Base-by-base conservation (phyloP, 495 filamentous ascomycete genomes). In the Penicillium maclennaniae region DNA sequence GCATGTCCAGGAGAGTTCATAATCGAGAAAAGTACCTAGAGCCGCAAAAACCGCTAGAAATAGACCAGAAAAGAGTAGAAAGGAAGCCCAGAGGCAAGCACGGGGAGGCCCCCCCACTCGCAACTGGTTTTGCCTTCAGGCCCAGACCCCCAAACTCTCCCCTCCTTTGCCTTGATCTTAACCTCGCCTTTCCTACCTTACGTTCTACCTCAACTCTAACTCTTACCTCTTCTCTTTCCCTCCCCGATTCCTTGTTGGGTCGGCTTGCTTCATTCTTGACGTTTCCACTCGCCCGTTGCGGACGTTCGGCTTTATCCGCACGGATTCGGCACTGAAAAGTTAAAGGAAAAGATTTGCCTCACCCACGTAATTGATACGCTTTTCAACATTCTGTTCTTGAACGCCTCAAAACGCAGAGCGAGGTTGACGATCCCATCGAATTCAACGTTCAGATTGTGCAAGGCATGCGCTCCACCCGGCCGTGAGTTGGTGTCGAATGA, bases 401-500 rank as follows among this genome's bases (percentile, higher is more conserved):
- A 10, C 14, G 15, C 9, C 14, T 14, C 31, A 14, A 34, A 4
- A 14, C 5, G 0, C 14, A 4, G 9, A 34, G 31, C 10, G 31
- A 34, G 14, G 31, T 14, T 9, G 14, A 34, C 31, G 31, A 14
- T 12, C 8, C 1, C 31, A 21, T 9, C 16, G 17, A 23, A 41
- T 46, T 17, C 23, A 43, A 5, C 28, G 45, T 7, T 25, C 43
- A 27, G 25, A 51, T 37, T 43, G 53, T 51, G 62, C 63, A 55
- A 63, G 70, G 72, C 60, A 75, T 75, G 72, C 56, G 65, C 70
- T 63, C 66, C 70, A 59, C 69, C 47, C 45, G 37, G 46, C 34
- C 54, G 55, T 55, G 45, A 54, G 45, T 49, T 54, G 59, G 50
- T 58, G 55, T 60, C 63, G 59, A 31, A 62, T 52, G 63, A 68